Evolutionary conservation across 352 stramenopile genomes (phyloP), one percentile per base, ranked within the genome.

Genomic region (Aphanomyces euteiches): DNA sequence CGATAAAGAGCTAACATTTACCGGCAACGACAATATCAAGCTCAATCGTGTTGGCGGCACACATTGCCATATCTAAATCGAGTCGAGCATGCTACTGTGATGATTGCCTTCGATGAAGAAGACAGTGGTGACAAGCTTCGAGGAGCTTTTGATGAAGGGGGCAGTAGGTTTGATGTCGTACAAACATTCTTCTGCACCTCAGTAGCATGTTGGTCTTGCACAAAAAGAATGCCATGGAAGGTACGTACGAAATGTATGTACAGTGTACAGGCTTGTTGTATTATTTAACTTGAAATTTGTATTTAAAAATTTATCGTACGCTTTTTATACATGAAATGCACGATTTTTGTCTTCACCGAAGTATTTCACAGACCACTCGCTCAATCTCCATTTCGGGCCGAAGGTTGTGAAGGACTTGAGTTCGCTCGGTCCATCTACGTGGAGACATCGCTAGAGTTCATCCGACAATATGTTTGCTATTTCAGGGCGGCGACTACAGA

Each of bases 401-500:
- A 10, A 19, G n/a, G 50, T 58, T 8, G n/a, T 8, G 8, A n/a
- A 10, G 37, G 50, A 38, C 50, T 34, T 12, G 7, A 1, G 8
- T 13, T 34, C 50, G 8, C 28, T 10, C 8, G 7, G 50, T 10
- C 50, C 7, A 38, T 19, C n/a, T 34, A 58, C 37, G n/a, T n/a
- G 13, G 13, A 15, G n/a, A 19, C 45, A 53, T 53, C 45, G 13
- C 50, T 58, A 34, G 50, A 58, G 50, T 19, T n/a, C 28, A 53
- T 8, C 50, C n/a, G 3, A 21, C 50, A 10, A 10, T 34, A 58
- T 58, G 50, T 58, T 58, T 58, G 50, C 50, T 58, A 34, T 66
- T 67, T 91, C 86, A 67, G 88, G 84, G 70, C 80, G 87, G 66
- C 82, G 82, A 40, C 74, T 94, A 68, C 83, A 81, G 60, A 81